Evolutionary conservation across 345 rosid genomes (phyloP).

Genomic region (Eucalyptus shirleyi): DNA sequence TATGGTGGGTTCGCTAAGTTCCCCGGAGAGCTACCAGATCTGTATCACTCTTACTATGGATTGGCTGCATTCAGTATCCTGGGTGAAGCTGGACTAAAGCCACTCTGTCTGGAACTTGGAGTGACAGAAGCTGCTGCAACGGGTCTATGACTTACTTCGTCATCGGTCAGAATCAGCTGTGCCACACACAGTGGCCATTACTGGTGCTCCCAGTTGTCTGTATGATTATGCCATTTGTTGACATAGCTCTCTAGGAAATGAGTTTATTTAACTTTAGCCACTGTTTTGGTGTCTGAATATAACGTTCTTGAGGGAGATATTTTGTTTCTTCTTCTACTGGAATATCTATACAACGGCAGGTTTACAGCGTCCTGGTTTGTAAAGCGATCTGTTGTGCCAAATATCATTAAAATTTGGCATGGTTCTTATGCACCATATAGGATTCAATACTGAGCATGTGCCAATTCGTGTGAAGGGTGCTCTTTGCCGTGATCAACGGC

Average conservation of each 20-base stretch:
- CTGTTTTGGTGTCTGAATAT: not conserved
- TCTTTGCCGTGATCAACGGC: not conserved
- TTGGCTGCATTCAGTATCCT: constrained; percentile 72
- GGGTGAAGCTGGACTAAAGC: constrained; percentile 59
- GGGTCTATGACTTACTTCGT: constrained; percentile 16
- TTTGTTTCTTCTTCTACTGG: not conserved
- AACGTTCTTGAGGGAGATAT: not conserved
- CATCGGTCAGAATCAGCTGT: not conserved
- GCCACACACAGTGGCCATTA: not conserved
- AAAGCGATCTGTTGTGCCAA: not conserved
- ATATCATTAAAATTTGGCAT: not conserved
- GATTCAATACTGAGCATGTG: not conserved
- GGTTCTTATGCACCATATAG: not conserved
- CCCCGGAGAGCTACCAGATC: constrained; percentile 52
- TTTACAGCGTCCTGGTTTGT: not conserved
- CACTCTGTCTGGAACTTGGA: constrained; percentile 64
- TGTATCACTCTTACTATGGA: constrained; percentile 83
- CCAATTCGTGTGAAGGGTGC: not conserved
- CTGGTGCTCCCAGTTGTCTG: not conserved
- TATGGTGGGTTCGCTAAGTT: constrained; percentile 81
- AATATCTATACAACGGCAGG: not conserved
- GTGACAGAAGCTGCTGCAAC: constrained; percentile 27
- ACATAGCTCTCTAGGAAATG: not conserved
- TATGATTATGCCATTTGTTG: not conserved
- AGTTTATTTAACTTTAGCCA: not conserved